phyloP scores from a whole-genome alignment of 2,329 filamentous ascomycete genomes.

The Allantophomopsis lycopodina region DNA sequence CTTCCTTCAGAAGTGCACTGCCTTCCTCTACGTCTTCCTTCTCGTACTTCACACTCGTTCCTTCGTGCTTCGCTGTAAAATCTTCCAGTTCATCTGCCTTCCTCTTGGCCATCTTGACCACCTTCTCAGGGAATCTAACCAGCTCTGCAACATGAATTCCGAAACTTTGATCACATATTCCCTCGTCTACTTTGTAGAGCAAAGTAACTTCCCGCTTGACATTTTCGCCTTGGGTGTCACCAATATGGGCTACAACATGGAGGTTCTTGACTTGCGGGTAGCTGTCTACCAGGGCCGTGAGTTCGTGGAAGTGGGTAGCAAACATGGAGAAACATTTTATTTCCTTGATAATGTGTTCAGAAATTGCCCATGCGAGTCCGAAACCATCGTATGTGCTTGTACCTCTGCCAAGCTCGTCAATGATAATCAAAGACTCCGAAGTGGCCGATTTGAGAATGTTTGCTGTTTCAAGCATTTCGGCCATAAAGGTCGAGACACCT shows the following conservation, averaged over 20 bases:
- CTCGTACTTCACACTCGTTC: constrained; percentile 43
- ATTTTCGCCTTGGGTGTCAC: constrained; percentile 23
- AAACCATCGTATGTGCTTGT: constrained; percentile 98
- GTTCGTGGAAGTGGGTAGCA: constrained; percentile 95
- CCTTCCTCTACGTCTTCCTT: constrained; percentile 85
- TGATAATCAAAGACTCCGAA: constrained; percentile 90
- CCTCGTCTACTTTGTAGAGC: constrained; percentile 90
- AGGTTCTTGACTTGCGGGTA: constrained; percentile 84
- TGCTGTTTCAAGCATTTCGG: constrained; percentile 96
- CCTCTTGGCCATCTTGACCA: constrained; percentile 96
- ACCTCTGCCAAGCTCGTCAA: constrained; percentile 90
- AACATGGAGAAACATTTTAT: constrained; percentile 93
- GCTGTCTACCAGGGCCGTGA: constrained; percentile 79
- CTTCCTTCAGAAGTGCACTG: constrained; percentile 68
- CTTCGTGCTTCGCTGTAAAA: constrained; percentile 69
- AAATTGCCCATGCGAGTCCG: constrained; percentile 97
- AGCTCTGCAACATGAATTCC: constrained; percentile 97
- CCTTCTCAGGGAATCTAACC: constrained; percentile 91
- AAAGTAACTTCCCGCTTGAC: constrained; percentile 71
- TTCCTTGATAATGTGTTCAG: constrained; percentile 90
- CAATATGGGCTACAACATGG: constrained; percentile 91
- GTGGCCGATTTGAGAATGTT: constrained; percentile 98
- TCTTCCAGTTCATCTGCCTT: constrained; percentile 98
- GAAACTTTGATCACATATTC: constrained; percentile 94
- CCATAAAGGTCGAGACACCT: constrained; percentile 98